Conservation (phyloP, 2,329 filamentous ascomycete species). For the Pseudogymnoascus sp. region DNA sequence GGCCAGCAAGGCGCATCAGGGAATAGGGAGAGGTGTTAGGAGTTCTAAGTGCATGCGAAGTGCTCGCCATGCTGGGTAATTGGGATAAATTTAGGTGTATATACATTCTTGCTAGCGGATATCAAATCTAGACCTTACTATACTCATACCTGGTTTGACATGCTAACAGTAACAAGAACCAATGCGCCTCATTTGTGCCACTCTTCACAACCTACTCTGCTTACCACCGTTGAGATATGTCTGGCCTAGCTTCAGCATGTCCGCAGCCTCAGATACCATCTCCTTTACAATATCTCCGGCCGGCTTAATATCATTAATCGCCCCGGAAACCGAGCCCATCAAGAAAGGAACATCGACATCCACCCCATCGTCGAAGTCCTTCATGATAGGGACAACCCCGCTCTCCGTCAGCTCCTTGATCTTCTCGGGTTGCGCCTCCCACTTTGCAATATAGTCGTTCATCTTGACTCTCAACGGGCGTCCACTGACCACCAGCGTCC, state of each 20-base stretch:
- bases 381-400: slow-evolving; percentile 72
- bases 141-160: slow-evolving; percentile 7
- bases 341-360: slow-evolving; percentile 81
- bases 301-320: slow-evolving; percentile 68
- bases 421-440: slow-evolving; percentile 68
- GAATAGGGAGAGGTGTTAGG: slow-evolving; percentile 11
- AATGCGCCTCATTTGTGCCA: background rate
- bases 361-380: slow-evolving; percentile 73
- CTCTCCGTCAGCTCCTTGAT: slow-evolving; percentile 66
- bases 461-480: slow-evolving; percentile 70
- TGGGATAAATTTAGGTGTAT: slow-evolving; percentile 8
- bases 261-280: slow-evolving; percentile 73
- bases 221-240: slow-evolving; percentile 43
- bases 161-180: slow-evolving; percentile 1
- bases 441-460: slow-evolving; percentile 75
- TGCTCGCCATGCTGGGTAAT: slow-evolving; percentile 24
- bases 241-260: slow-evolving; percentile 54
- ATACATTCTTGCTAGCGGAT: background rate
- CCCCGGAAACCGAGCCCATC: slow-evolving; percentile 88
- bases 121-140: slow-evolving; percentile 2
- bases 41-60: slow-evolving; percentile 27
- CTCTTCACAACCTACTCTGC: slow-evolving; percentile 29
- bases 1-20: background rate
- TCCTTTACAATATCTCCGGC: slow-evolving; percentile 79
- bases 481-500: slow-evolving; percentile 76